Percentiles rank a stretch among this genome's conserved stretches.
phyloP scores from a whole-genome alignment of 441 rosid species.

The Erysimum pusillum region DNA sequence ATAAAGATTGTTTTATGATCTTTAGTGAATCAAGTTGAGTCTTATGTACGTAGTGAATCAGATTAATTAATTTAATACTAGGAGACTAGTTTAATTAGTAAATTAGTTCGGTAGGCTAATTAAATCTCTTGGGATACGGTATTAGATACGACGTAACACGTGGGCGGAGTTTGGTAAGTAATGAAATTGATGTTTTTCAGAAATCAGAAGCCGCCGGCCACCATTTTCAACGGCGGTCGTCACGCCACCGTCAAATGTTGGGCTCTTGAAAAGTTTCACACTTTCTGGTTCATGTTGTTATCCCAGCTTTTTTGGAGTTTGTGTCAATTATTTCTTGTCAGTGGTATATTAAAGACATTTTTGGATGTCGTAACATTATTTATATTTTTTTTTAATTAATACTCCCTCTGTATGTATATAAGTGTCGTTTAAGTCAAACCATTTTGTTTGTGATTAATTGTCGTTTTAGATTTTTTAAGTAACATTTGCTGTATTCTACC shows the following conservation, averaged over 20 bases:
- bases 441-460: too few relatives aligned
- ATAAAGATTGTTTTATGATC: conserved; percentile 28
- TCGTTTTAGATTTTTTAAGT: too few relatives aligned
- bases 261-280: conserved; percentile 31
- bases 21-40: conserved; percentile 40
- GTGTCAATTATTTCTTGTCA: background rate
- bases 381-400: background rate
- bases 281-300: conserved; percentile 34
- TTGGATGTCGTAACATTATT: background rate
- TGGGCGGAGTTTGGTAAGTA: conserved; percentile 40
- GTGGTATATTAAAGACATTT: background rate
- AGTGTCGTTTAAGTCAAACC: too few relatives aligned
- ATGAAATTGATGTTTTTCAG: conserved; percentile 37
- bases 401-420: too few relatives aligned
- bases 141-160: conserved; percentile 47
- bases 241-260: conserved; percentile 41
- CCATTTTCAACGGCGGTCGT: conserved; percentile 43
- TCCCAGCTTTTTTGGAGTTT: conserved; percentile 21
- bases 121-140: conserved; percentile 44
- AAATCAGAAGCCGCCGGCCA: conserved; percentile 48
- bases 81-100: conserved; percentile 4
- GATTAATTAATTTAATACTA: conserved; percentile 18
- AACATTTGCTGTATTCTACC: too few relatives aligned
- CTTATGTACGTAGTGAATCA: conserved; percentile 36
- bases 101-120: conserved; percentile 39